phyloP scores from a whole-genome alignment of 768 basidiomycete species.

The Tulasnella calospora region DNA sequence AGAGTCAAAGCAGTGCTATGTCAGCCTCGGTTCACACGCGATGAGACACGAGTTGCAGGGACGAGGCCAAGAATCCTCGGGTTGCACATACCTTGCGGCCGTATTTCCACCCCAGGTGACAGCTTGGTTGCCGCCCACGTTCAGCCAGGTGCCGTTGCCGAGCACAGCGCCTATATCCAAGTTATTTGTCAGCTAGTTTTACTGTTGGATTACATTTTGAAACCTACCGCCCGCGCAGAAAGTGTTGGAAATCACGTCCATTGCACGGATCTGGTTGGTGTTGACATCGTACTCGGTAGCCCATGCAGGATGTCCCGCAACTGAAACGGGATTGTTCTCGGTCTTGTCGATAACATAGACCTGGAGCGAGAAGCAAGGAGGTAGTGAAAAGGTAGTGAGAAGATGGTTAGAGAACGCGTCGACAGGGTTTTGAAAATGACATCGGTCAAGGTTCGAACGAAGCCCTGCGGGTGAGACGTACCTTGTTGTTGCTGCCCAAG shows the following conservation, averaged over 20 bases:
- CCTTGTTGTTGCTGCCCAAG: slow-evolving; percentile 29
- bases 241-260: slow-evolving; percentile 68
- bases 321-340: slow-evolving; percentile 62
- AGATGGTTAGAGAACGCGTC: neutral
- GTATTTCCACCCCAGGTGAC: slow-evolving; percentile 40
- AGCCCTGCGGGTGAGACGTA: neutral
- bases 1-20: slow-evolving; percentile 15
- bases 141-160: slow-evolving; percentile 28
- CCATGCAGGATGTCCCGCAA: slow-evolving; percentile 70
- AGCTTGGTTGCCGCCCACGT: slow-evolving; percentile 29
- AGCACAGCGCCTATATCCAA: slow-evolving; percentile 25
- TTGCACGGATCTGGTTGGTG: slow-evolving; percentile 52
- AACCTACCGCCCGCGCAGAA: slow-evolving; percentile 58
- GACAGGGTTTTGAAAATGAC: neutral
- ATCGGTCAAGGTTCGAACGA: neutral
- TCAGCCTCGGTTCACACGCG: slow-evolving; percentile 42
- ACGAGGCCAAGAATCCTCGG: slow-evolving; percentile 71
- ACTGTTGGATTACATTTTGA: neutral
- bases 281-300: slow-evolving; percentile 53
- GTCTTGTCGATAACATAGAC: slow-evolving; percentile 59
- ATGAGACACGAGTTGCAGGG: slow-evolving; percentile 32
- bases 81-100: slow-evolving; percentile 56
- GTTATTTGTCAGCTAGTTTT: slow-evolving; percentile 30
- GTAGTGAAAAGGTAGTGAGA: neutral
- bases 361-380: neutral